Base-by-base conservation (phyloP, 345 rosid genomes). In the Cardiospermum halicacabum region DNA sequence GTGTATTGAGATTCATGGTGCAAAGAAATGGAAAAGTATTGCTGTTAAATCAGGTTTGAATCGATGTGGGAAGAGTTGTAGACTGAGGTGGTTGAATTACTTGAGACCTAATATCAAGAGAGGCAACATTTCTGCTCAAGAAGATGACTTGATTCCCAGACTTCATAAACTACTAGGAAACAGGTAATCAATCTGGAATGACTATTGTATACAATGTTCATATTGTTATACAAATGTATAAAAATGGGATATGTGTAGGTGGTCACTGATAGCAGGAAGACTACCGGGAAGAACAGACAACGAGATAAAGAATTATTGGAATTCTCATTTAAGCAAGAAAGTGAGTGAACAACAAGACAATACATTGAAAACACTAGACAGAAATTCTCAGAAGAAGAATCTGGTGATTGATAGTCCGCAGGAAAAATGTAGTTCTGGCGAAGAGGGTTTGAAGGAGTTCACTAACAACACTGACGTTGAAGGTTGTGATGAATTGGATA, bases 231-330 rank as follows among this genome's bases (percentile, higher is more conserved):
- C n/a, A n/a, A n/a, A n/a, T n/a, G n/a, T n/a, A n/a, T n/a, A n/a
- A n/a, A n/a, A n/a, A n/a, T n/a, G n/a, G n/a, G n/a, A n/a, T n/a
- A 15, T 16, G 4, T 56, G 11, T 26, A 85, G 91, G 72, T 82
- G 91, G 91, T 70, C 91, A 3, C 69, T 85, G 75, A 83, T 85
- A 31, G 91, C 91, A 0, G 88, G 91, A 69, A 81, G 91, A 66
- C 82, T 85, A 65, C 87, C 87, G 3, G 91, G 91, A 18, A 75
- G 91, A 66, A 85, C 91, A 18, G 91, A 85, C 70, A 82, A 85
- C 66, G 91, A 85, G 67, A 85, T 85, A 11, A 85, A 85, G 67
- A 85, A 85, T 42, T 81, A 85, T 70, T 85, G 87, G 91, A 85
- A 85, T 72, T 82, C 91, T 74, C 87, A 77, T 74, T 79, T 85